Percentiles rank a stretch among this genome's conserved stretches.
phyloP scores from a whole-genome alignment of 345 rosid genomes.

The Salix exigua region DNA sequence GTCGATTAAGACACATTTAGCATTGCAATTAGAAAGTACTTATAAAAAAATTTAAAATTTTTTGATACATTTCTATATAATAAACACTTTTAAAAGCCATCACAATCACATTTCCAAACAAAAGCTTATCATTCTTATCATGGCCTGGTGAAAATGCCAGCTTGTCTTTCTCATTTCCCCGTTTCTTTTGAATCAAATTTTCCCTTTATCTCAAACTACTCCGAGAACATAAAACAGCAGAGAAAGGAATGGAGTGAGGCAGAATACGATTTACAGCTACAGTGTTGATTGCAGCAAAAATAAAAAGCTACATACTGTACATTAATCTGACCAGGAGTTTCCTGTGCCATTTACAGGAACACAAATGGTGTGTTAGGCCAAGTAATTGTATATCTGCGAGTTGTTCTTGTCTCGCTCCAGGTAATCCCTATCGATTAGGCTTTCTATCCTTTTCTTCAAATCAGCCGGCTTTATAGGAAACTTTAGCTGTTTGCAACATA shows the following conservation, averaged over 20 bases:
- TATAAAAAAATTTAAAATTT: too few relatives aligned
- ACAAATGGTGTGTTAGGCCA: slow-evolving; percentile 41
- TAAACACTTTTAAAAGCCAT: too few relatives aligned
- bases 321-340: slow-evolving; percentile 18
- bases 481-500: slow-evolving; percentile 63
- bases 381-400: slow-evolving; percentile 93
- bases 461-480: slow-evolving; percentile 95
- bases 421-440: slow-evolving; percentile 94
- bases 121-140: not conserved
- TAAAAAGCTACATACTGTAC: slow-evolving; percentile 38
- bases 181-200: not conserved
- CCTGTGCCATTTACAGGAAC: slow-evolving; percentile 22
- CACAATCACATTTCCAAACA: too few relatives aligned
- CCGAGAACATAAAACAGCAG: slow-evolving; percentile 5
- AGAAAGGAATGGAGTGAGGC: not conserved
- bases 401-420: slow-evolving; percentile 97
- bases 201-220: not conserved
- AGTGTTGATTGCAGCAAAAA: slow-evolving; percentile 24
- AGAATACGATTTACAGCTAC: slow-evolving; percentile 34
- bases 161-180: not conserved
- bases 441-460: slow-evolving; percentile 95
- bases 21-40: too few relatives aligned
- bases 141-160: not conserved
- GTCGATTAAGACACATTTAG: too few relatives aligned
- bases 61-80: too few relatives aligned